phyloP scores from a whole-genome alignment of 2,329 filamentous ascomycete genomes.

The Magnaporthiopsis rhizophila region DNA sequence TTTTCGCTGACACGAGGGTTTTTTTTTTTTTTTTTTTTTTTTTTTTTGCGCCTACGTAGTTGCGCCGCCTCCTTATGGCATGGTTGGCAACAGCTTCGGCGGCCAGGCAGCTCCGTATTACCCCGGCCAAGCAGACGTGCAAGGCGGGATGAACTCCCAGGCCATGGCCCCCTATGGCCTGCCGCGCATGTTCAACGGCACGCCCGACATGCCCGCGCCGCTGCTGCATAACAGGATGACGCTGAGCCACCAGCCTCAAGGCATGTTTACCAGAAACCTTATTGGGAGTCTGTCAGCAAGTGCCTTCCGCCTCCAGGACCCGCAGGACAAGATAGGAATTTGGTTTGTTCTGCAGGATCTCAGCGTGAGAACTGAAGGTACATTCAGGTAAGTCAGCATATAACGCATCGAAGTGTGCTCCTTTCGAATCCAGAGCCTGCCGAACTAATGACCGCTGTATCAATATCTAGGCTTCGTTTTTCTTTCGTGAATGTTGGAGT shows the following conservation, averaged over 20 bases:
- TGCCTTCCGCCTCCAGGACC: constrained; percentile 75
- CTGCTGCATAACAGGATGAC: constrained; percentile 22
- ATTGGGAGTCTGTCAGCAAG: constrained; percentile 89
- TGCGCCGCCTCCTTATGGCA: constrained; percentile 7
- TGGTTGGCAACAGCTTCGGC: constrained; percentile 26
- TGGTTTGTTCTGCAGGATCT: constrained; percentile 97
- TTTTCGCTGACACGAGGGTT: too few relatives aligned
- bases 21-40: too few relatives aligned
- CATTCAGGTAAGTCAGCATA: constrained; percentile 60
- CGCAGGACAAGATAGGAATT: constrained; percentile 72
- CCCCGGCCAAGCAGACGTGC: constrained; percentile 14
- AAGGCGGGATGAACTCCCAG: constrained; percentile 14
- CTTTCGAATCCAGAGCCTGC: too few relatives aligned
- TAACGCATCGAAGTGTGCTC: too few relatives aligned
- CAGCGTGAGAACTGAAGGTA: constrained; percentile 86
- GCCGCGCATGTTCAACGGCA: constrained; percentile 18
- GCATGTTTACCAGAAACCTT: constrained; percentile 90
- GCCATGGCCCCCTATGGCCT: constrained; percentile 19
- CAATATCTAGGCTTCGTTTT: constrained; percentile 44
- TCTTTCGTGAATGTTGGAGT: constrained; percentile 80
- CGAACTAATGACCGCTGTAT: not conserved
- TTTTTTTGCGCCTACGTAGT: not conserved
- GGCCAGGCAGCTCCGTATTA: constrained; percentile 24
- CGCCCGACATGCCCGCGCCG: constrained; percentile 22
- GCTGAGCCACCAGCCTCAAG: constrained; percentile 47